Conservation (phyloP, 306 rosid species). For the Trifolium dubium region DNA sequence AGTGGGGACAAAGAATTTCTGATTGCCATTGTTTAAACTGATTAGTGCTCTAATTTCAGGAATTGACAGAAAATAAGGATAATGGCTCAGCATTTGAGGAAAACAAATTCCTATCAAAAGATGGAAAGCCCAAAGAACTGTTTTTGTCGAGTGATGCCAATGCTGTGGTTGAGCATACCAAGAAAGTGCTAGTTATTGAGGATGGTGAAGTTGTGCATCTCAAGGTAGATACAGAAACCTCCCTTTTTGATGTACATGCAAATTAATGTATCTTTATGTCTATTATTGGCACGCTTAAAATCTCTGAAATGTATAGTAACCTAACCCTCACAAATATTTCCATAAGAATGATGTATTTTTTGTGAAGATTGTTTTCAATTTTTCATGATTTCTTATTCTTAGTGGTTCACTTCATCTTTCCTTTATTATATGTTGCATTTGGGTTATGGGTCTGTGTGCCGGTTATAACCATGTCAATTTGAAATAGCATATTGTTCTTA, state of each 20-base stretch:
- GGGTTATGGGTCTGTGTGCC: conserved; percentile 23
- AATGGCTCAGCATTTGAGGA: conserved; percentile 83
- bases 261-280: conserved; percentile 14
- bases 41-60: conserved; percentile 58
- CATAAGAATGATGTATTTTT: neutral
- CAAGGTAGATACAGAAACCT: conserved; percentile 59
- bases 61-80: conserved; percentile 60
- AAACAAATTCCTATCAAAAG: conserved; percentile 75
- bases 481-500: conserved; percentile 1
- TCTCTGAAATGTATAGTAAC: conserved; percentile 23
- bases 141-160: conserved; percentile 96
- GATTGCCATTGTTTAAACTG: conserved; percentile 39
- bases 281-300: conserved; percentile 1
- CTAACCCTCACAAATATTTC: conserved; percentile 31
- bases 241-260: conserved; percentile 27
- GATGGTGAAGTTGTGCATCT: conserved; percentile 98
- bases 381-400: conserved; percentile 25
- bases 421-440: conserved; percentile 18
- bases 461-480: conserved; percentile 29
- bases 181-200: conserved; percentile 90
- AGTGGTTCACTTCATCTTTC: conserved; percentile 13
- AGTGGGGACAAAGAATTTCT: conserved; percentile 8
- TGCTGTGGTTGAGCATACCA: conserved; percentile 95
- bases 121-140: conserved; percentile 80
- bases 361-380: conserved; percentile 17